Percentiles rank a stretch among this genome's conserved stretches.
phyloP scores from a whole-genome alignment of 768 basidiomycete genomes.

The Plicaturopsis crispa region DNA sequence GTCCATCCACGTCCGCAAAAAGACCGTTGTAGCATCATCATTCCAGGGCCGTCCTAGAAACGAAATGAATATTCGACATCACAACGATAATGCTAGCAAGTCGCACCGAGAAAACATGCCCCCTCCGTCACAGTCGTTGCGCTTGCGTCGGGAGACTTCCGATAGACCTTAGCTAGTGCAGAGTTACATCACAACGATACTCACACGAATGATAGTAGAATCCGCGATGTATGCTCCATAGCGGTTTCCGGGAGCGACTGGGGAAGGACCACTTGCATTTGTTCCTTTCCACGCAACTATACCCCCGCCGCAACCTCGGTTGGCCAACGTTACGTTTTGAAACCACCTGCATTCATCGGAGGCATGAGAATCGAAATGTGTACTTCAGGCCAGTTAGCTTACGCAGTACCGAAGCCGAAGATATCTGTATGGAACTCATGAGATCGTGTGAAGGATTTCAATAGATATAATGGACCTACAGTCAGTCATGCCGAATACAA shows the following conservation, averaged over 20 bases:
- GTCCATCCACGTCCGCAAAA: conserved; percentile 50
- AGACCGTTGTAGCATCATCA: conserved; percentile 46
- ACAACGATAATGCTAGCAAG: too few species aligned
- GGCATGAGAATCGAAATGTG: neutral
- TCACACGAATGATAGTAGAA: conserved; percentile 48
- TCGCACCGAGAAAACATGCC: conserved; percentile 45
- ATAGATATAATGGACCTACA: conserved; percentile 28
- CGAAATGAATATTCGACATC: neutral
- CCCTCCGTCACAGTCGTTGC: conserved; percentile 33
- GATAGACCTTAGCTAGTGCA: neutral
- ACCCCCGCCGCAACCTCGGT: conserved; percentile 58
- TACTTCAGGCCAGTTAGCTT: conserved; percentile 10
- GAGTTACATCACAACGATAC: conserved; percentile 13
- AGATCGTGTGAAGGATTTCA: neutral
- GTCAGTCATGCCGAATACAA: conserved; percentile 57
- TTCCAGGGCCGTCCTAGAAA: conserved; percentile 49
- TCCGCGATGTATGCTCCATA: conserved; percentile 52
- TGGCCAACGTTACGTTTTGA: conserved; percentile 49
- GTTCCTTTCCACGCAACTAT: conserved; percentile 60
- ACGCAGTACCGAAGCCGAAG: conserved; percentile 58
- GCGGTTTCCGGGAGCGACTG: conserved; percentile 39
- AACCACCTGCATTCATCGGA: conserved; percentile 38
- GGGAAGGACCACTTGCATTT: conserved; percentile 41
- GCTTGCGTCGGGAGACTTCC: conserved; percentile 54
- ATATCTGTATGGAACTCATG: conserved; percentile 29